Evolutionary conservation across 257 asterid genomes (phyloP), one percentile per base, ranked within the genome.

Genomic region (Eustoma russellianum): DNA sequence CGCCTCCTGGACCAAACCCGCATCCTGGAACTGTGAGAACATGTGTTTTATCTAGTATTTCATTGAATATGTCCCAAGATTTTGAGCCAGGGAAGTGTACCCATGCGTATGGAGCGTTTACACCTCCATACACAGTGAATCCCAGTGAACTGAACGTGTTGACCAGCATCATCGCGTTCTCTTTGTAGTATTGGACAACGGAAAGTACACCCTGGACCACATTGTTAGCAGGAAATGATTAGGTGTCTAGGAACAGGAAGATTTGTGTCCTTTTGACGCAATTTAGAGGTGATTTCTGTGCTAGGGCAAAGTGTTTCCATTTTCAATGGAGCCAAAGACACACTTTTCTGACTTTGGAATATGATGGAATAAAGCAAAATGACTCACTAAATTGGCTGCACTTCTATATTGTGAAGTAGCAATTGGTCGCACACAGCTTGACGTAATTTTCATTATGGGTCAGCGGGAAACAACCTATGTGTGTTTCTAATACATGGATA

Each of bases 1-100:
- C 85, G 17, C 97, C 97, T 40, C 76, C 89, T 13, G 97, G 97
- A 43, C 97, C 97, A 63, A 89, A 89, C 19, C 97, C 95, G 53
- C 82, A 83, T 33, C 95, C 97, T 14, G 97, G 97, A 59, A 81
- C 83, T 40, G 95, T 89, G 46, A 79, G 76, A 52, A 89, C 77
- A 70, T 85, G 89, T 17, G 95, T 76, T 54, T 77, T 85, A 50
- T 77, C 92, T 12, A 89, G 92, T 62, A 89, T 85, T 57, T 83
- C 75, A 15, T 56, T 70, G 61, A 89, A 89, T 41, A 85, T 77
- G 46, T 89, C 89, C 97, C 95, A 83, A 17, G 95, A 89, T 57
- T 70, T 73, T 49, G 78, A 79, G 50, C 95, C 94, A 3, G 94
- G 95, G 62, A 89, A 85, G 51, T 83, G 95, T 11, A 89, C 97